A percentile compares a stretch with the other conserved stretches of the same genome.
Evolutionary conservation across 345 rosid genomes (phyloP).

Genomic region (Bruguiera gymnorhiza): DNA sequence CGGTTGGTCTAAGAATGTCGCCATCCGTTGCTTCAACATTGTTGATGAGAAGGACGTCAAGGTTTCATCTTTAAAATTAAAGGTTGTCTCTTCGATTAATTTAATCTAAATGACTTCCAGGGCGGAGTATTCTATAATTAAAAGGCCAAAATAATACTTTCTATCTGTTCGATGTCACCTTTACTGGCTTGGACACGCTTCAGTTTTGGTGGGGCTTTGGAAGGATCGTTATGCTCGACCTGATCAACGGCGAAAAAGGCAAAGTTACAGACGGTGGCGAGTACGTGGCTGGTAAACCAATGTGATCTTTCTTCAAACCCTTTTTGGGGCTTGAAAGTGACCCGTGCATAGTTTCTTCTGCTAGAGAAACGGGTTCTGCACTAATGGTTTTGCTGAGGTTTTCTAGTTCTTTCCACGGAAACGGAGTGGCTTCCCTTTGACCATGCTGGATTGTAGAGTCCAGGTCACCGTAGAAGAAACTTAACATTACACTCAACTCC

Average conservation of each 20-base stretch:
- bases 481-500: too few relatives aligned
- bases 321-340: slow-evolving; percentile 12
- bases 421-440: neutral
- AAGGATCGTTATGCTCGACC: slow-evolving; percentile 14
- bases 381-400: too few relatives aligned
- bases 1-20: too few relatives aligned
- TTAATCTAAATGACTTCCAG: too few relatives aligned
- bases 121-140: too few relatives aligned
- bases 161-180: neutral
- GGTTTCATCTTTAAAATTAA: too few relatives aligned
- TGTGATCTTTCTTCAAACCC: slow-evolving; percentile 3
- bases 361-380: too few relatives aligned
- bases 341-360: neutral
- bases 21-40: too few relatives aligned
- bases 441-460: too few relatives aligned
- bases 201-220: slow-evolving; percentile 23
- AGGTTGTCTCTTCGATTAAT: too few relatives aligned
- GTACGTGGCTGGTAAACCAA: slow-evolving; percentile 16
- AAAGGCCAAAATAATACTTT: neutral
- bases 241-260: slow-evolving; percentile 17
- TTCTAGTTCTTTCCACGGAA: neutral
- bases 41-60: too few relatives aligned
- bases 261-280: neutral
- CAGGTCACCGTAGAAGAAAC: too few relatives aligned
- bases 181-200: slow-evolving; percentile 5